Percentiles rank a stretch among this genome's conserved stretches.
phyloP scores from a whole-genome alignment of 305 asterid species.

The Fraxinus xanthoxyloides region DNA sequence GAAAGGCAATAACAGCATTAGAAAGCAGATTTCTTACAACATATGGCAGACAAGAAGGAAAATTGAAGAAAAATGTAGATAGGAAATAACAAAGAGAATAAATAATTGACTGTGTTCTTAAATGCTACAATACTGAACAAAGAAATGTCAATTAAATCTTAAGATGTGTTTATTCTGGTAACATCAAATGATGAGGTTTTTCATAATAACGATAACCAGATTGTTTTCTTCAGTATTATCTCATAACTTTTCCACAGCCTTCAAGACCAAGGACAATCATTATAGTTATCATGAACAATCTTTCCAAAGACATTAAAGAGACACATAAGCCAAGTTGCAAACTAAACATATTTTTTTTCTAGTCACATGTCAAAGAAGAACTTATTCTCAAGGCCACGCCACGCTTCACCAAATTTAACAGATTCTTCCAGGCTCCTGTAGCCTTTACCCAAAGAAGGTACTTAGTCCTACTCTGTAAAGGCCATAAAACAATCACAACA shows the following conservation, averaged over 20 bases:
- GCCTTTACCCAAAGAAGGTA: not conserved
- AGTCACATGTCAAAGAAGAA: not conserved
- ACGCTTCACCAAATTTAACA: constrained; percentile 14
- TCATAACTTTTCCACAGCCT: not conserved
- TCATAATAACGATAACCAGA: not conserved
- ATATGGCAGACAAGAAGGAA: not conserved
- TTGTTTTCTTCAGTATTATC: not conserved
- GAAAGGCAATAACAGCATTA: constrained; percentile 13
- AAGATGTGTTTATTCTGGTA: not conserved
- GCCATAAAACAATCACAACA: constrained; percentile 3
- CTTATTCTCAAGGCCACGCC: not conserved
- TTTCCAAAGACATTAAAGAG: not conserved
- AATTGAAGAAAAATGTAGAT: constrained; percentile 14
- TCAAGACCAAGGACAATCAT: constrained; percentile 6
- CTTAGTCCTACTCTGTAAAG: not conserved
- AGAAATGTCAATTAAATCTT: constrained; percentile 3
- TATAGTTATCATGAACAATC: constrained; percentile 5
- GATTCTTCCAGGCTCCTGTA: constrained; percentile 1
- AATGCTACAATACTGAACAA: not conserved
- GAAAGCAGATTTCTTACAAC: not conserved
- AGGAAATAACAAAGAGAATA: constrained; percentile 8
- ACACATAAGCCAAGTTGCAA: not conserved
- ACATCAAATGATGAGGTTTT: not conserved
- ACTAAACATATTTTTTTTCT: not conserved
- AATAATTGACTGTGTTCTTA: constrained; percentile 10